Evolutionary conservation across 768 basidiomycete species (phyloP).

Genomic region (Mrakia gelida): DNA sequence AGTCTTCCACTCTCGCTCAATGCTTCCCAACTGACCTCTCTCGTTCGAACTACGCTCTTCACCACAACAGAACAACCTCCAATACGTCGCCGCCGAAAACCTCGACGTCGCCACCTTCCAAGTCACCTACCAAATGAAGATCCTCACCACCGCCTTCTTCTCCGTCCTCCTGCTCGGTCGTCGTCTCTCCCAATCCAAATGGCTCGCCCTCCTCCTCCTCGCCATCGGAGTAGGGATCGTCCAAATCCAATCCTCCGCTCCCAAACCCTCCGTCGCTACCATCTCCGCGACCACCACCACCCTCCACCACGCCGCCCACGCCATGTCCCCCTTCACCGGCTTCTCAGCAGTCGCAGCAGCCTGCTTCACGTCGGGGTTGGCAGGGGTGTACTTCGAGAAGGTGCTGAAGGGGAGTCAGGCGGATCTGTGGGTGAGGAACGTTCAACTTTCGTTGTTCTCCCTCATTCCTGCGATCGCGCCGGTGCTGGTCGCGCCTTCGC

Average conservation of each 20-base stretch:
- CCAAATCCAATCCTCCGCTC: constrained; percentile 67
- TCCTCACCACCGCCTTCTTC: constrained; percentile 86
- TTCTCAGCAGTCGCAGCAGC: constrained; percentile 85
- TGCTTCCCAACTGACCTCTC: neutral
- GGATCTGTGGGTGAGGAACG: constrained; percentile 94
- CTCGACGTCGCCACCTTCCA: constrained; percentile 94
- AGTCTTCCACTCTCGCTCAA: constrained; percentile 54
- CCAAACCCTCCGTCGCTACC: constrained; percentile 6
- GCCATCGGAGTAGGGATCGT: constrained; percentile 86
- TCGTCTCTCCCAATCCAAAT: constrained; percentile 67
- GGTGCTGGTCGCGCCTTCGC: constrained; percentile 52
- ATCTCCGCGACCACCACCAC: too few relatives aligned
- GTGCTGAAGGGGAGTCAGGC: constrained; percentile 66
- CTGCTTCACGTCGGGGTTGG: constrained; percentile 91
- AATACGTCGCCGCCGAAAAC: constrained; percentile 90
- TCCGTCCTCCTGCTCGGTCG: constrained; percentile 76
- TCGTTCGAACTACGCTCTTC: neutral
- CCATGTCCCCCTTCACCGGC: constrained; percentile 76
- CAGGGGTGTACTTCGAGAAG: constrained; percentile 90
- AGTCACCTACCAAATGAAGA: constrained; percentile 96
- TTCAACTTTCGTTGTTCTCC: constrained; percentile 91
- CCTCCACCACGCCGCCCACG: constrained; percentile 10
- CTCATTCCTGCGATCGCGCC: constrained; percentile 81
- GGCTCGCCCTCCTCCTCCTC: constrained; percentile 77
- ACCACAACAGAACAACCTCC: constrained; percentile 74